These are phyloP conservation scores for Teratosphaeria pseudoeucalypti DNA, from an alignment of 2,329 filamentous ascomycete species.

Conservation along the genomic window DNA sequence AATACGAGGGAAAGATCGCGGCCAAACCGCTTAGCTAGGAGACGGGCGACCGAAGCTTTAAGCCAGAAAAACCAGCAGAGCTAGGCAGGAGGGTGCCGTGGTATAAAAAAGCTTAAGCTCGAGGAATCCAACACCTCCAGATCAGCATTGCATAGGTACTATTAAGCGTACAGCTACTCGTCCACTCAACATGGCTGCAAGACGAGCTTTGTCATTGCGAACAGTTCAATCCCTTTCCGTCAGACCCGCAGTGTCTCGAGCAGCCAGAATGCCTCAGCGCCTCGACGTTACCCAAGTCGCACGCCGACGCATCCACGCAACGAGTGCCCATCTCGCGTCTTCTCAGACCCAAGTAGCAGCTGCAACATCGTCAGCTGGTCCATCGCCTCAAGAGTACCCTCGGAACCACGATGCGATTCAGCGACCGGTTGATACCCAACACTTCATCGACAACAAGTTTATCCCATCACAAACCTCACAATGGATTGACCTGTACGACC, in stretches of 20 bases:
- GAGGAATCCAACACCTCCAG: not conserved
- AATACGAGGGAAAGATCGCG: not conserved
- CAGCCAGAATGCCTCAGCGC: slow-evolving; percentile 9
- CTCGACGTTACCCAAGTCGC: slow-evolving; percentile 27
- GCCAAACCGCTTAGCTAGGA: not conserved
- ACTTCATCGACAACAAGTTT: slow-evolving; percentile 76
- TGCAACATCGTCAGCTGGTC: slow-evolving; percentile 39
- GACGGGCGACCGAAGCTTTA: not conserved
- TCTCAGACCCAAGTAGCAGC: slow-evolving; percentile 11
- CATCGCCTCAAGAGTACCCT: slow-evolving; percentile 48
- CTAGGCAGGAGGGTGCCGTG: not conserved
- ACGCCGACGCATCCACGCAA: slow-evolving; percentile 43
- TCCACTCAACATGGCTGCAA: slow-evolving; percentile 37
- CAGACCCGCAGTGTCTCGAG: slow-evolving; percentile 26
- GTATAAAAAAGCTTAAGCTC: not conserved
- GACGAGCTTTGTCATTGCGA: slow-evolving; percentile 33
- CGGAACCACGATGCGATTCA: slow-evolving; percentile 61
- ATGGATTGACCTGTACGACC: slow-evolving; percentile 73
- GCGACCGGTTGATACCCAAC: slow-evolving; percentile 60
- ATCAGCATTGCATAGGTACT: not conserved
- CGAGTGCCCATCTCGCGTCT: slow-evolving; percentile 39
- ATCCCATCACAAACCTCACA: slow-evolving; percentile 54
- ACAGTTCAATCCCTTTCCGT: slow-evolving; percentile 31
- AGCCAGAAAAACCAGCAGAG: not conserved
- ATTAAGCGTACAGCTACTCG: slow-evolving; percentile 9